These are phyloP conservation scores for Penicillium occitanis DNA, from an alignment of 2,329 filamentous ascomycete genomes.

Conservation along the genomic window DNA sequence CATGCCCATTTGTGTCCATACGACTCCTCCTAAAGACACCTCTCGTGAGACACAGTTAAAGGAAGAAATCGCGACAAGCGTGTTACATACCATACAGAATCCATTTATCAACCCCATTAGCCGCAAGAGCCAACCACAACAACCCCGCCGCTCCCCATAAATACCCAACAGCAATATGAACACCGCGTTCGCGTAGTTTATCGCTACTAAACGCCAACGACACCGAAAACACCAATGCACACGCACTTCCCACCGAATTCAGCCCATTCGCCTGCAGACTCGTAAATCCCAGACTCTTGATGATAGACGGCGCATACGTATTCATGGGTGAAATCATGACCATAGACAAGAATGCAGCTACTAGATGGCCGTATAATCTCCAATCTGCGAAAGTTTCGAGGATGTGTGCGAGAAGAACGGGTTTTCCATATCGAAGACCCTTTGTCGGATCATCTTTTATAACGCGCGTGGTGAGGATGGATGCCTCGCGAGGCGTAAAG, in stretches of 20 bases:
- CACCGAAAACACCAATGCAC: slow-evolving; percentile 22
- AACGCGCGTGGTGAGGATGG: slow-evolving; percentile 20
- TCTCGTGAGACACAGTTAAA: not conserved
- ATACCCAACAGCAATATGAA: slow-evolving; percentile 27
- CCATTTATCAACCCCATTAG: slow-evolving; percentile 25
- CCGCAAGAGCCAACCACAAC: slow-evolving; percentile 27
- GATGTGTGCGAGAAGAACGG: slow-evolving; percentile 6
- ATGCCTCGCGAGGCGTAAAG: slow-evolving; percentile 24
- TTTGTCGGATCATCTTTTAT: slow-evolving; percentile 18
- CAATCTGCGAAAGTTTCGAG: slow-evolving; percentile 18
- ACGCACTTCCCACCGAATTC: slow-evolving; percentile 48
- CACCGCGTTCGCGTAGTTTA: slow-evolving; percentile 23
- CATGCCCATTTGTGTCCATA: slow-evolving; percentile 27
- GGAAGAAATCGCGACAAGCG: not conserved
- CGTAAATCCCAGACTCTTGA: slow-evolving; percentile 51
- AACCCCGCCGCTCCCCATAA: slow-evolving; percentile 26
- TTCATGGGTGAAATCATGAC: slow-evolving; percentile 28
- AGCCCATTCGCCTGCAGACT: slow-evolving; percentile 51
- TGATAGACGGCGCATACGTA: slow-evolving; percentile 54
- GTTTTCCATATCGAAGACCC: slow-evolving; percentile 13
- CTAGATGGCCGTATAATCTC: slow-evolving; percentile 20
- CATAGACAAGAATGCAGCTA: slow-evolving; percentile 21
- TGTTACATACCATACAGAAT: slow-evolving; percentile 22
- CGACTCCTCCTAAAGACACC: slow-evolving; percentile 23
- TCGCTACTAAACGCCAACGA: slow-evolving; percentile 26